These are phyloP conservation scores for Agaricus blazei DNA, from an alignment of 768 basidiomycete species.

Conservation along the genomic window DNA sequence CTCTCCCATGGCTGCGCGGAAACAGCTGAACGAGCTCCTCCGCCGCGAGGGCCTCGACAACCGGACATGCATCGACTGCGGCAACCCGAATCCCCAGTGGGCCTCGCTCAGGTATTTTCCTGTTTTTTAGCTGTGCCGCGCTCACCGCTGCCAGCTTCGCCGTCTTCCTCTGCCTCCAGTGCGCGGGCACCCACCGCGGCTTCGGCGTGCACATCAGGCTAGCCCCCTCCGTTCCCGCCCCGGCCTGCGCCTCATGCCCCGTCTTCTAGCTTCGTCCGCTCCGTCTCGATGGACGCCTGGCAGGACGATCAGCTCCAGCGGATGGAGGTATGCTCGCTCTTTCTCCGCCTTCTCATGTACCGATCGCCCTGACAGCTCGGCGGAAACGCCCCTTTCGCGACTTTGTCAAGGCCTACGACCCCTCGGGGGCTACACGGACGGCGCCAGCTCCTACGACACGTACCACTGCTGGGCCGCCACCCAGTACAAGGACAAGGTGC, in stretches of 20 bases:
- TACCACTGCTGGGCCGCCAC: slow-evolving; percentile 94
- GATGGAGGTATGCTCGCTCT: slow-evolving; percentile 65
- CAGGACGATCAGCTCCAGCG: slow-evolving; percentile 80
- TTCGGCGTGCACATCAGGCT: slow-evolving; percentile 93
- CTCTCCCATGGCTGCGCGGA: slow-evolving; percentile 59
- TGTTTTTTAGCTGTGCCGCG: slow-evolving; percentile 8
- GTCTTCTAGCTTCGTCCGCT: slow-evolving; percentile 73
- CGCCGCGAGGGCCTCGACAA: slow-evolving; percentile 70
- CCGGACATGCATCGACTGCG: slow-evolving; percentile 77
- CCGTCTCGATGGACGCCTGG: slow-evolving; percentile 97
- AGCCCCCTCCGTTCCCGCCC: slow-evolving; percentile 18
- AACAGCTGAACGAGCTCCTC: slow-evolving; percentile 69
- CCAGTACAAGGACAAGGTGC: slow-evolving; percentile 92
- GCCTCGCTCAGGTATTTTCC: slow-evolving; percentile 65
- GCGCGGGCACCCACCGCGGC: slow-evolving; percentile 78
- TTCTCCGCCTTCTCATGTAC: slow-evolving; percentile 1
- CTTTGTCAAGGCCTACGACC: slow-evolving; percentile 70
- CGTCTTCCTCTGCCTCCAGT: slow-evolving; percentile 88
- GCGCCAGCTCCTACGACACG: slow-evolving; percentile 61
- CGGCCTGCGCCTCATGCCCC: slow-evolving; percentile 15
- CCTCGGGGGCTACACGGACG: slow-evolving; percentile 65
- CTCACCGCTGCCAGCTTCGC: slow-evolving; percentile 52
- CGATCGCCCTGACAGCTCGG: slow-evolving; percentile 52
- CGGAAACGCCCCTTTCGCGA: slow-evolving; percentile 79
- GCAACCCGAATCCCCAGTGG: slow-evolving; percentile 94